phyloP scores from a whole-genome alignment of 2,329 filamentous ascomycete genomes.

The Verticillium nubilum region DNA sequence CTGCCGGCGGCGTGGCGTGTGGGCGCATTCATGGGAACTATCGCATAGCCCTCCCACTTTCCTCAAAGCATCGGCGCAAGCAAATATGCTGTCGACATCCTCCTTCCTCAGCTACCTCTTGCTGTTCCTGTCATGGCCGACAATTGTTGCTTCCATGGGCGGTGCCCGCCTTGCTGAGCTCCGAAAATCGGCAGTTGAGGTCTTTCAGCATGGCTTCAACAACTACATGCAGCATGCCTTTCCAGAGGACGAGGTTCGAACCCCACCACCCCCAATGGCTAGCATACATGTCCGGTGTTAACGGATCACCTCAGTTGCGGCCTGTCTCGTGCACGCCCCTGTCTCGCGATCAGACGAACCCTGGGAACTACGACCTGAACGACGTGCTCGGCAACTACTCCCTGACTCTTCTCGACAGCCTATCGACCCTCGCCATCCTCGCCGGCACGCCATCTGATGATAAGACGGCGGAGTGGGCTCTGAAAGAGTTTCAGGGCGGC shows the following conservation, averaged over 20 bases:
- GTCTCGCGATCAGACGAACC: constrained; percentile 75
- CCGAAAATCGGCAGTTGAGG: constrained; percentile 59
- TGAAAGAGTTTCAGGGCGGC: constrained; percentile 74
- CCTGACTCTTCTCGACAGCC: constrained; percentile 87
- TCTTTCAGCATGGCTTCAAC: constrained; percentile 96
- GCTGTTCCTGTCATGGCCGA: constrained; percentile 33
- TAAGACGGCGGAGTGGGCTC: constrained; percentile 53
- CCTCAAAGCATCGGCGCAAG: neutral
- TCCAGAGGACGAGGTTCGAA: constrained; percentile 77
- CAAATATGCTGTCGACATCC: constrained; percentile 15
- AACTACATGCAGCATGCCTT: constrained; percentile 94
- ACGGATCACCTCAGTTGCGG: constrained; percentile 52
- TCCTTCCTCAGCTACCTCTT: constrained; percentile 17
- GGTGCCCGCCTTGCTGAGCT: constrained; percentile 49
- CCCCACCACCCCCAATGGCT: neutral
- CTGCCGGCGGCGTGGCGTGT: neutral
- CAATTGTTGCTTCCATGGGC: constrained; percentile 42
- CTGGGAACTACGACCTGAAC: constrained; percentile 79
- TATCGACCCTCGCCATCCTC: constrained; percentile 89
- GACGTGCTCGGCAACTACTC: constrained; percentile 97
- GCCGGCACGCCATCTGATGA: constrained; percentile 64
- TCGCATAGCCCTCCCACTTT: constrained; percentile 4
- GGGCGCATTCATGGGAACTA: constrained; percentile 13
- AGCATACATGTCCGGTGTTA: neutral
- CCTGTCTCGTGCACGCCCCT: constrained; percentile 81